A percentile compares a stretch with the other conserved stretches of the same genome.
These are phyloP conservation scores for Hanseniaspora lachancei DNA, from an alignment of 805 yeast genomes.

Conservation along the genomic window DNA sequence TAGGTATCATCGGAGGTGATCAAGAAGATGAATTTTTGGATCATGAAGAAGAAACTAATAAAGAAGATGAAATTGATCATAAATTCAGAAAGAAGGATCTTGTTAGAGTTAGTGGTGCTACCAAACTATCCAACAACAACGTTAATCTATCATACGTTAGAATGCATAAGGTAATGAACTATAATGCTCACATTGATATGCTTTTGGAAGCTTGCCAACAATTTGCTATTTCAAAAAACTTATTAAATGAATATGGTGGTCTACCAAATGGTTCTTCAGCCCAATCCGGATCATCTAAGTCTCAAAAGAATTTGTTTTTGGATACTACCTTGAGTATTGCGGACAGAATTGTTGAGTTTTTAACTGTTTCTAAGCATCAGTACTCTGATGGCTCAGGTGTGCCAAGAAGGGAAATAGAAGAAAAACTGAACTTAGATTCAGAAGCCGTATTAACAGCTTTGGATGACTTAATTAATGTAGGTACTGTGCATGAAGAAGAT, in stretches of 20 bases:
- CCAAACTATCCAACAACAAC: constrained; percentile 39
- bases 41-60: not conserved
- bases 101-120: constrained; percentile 10
- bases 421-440: not conserved
- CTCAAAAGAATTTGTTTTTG: constrained; percentile 26
- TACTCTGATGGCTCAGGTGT: constrained; percentile 5
- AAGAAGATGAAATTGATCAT: constrained; percentile 4
- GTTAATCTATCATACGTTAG: constrained; percentile 53
- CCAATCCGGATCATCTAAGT: not conserved
- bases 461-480: constrained; percentile 1
- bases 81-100: constrained; percentile 9
- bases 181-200: constrained; percentile 58
- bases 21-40: not conserved
- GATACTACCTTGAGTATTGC: constrained; percentile 23
- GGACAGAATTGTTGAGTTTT: constrained; percentile 5
- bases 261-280: not conserved
- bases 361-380: not conserved
- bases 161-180: constrained; percentile 44
- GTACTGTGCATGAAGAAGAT: constrained; percentile 3
- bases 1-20: not conserved
- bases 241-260: constrained; percentile 17
- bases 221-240: constrained; percentile 46
- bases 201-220: constrained; percentile 48
- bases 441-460: constrained; percentile 8
- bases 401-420: constrained; percentile 10